Percentiles rank a stretch among this genome's conserved stretches.
phyloP scores from a whole-genome alignment of 2,329 filamentous ascomycete genomes.

The Paecilomyces sp. region DNA sequence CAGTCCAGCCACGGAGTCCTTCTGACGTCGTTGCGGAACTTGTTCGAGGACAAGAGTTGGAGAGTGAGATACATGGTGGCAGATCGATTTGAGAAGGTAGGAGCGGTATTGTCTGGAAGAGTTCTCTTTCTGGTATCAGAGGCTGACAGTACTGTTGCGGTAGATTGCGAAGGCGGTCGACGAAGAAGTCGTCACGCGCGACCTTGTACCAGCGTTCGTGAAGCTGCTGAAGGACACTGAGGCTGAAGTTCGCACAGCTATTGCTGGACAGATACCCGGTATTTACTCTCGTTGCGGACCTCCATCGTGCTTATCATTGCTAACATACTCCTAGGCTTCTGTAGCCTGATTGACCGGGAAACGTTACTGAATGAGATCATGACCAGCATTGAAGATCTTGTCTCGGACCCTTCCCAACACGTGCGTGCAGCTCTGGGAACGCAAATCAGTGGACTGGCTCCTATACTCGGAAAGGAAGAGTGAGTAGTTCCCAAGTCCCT shows the following conservation, averaged over 20 bases:
- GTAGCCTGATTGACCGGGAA: slow-evolving; percentile 75
- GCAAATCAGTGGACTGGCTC: slow-evolving; percentile 92
- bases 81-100: slow-evolving; percentile 92
- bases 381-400: slow-evolving; percentile 90
- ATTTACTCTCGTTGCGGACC: slow-evolving; percentile 15
- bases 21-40: slow-evolving; percentile 77
- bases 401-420: slow-evolving; percentile 93
- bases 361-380: slow-evolving; percentile 93
- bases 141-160: slow-evolving; percentile 3
- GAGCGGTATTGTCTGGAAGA: slow-evolving; percentile 3
- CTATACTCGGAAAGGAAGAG: slow-evolving; percentile 97
- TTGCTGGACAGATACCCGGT: slow-evolving; percentile 93
- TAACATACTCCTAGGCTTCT: slow-evolving; percentile 62
- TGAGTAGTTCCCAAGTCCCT: slow-evolving; percentile 40
- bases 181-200: slow-evolving; percentile 88
- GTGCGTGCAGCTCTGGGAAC: slow-evolving; percentile 92
- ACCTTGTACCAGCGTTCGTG: slow-evolving; percentile 93
- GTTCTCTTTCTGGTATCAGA: not conserved
- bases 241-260: slow-evolving; percentile 92
- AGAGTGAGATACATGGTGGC: slow-evolving; percentile 98
- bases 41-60: slow-evolving; percentile 99
- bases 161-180: slow-evolving; percentile 98
- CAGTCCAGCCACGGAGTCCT: slow-evolving; percentile 93
- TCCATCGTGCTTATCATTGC: slow-evolving; percentile 2
- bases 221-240: slow-evolving; percentile 97